Evolutionary conservation across 1,284 basidiomycete species (phyloP), one percentile per base, ranked within the genome.

Genomic region (Boletellus dicymbophilus): DNA sequence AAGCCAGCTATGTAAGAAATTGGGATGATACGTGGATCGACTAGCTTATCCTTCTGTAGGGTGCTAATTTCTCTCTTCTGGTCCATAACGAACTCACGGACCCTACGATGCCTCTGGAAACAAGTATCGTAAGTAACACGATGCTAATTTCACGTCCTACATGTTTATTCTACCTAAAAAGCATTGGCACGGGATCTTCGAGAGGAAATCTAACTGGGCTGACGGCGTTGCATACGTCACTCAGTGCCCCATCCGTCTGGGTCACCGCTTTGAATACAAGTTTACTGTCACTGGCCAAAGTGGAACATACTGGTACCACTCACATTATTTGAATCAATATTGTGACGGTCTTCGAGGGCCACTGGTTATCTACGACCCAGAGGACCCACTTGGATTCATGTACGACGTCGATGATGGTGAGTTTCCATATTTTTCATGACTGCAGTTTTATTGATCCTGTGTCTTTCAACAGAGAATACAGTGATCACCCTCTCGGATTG

Each of bases 271-370:
- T 36, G 23, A 55, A n/a, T 45, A 70, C 27, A 26, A 23, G 11
- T 70, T 69, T 37, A 30, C 27, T 10, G 33, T 51, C 18, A 23
- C 18, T 0, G 37, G 41, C n/a, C 68, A 67, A 42, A 59, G 46
- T 3, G 67, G 68, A 43, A 65, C 67, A 5, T 69, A 59, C 45
- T 68, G 69, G 67, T 68, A 64, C 42, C 62, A 64, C 26, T 62
- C 62, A 6, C 59, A 61, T 39, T 57, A 52, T 39, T 36, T 37
- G 9, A 50, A 48, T 13, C 58, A 60, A 28, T 74, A 75, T 48
- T 74, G 72, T 38, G 74, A 76, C 53, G 74, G 74, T 11, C 60
- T 75, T 21, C 66, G 75, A 39, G 77, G 76, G 3, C 62, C 68
- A 2, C 37, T 62, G 4, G 61, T 71, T 13, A 58, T 71, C 18